Percentiles rank a stretch among this genome's conserved stretches.
These are phyloP conservation scores for Uronychia binucleata DNA, from an alignment of 73 alveolate species.

Conservation along the genomic window DNA sequence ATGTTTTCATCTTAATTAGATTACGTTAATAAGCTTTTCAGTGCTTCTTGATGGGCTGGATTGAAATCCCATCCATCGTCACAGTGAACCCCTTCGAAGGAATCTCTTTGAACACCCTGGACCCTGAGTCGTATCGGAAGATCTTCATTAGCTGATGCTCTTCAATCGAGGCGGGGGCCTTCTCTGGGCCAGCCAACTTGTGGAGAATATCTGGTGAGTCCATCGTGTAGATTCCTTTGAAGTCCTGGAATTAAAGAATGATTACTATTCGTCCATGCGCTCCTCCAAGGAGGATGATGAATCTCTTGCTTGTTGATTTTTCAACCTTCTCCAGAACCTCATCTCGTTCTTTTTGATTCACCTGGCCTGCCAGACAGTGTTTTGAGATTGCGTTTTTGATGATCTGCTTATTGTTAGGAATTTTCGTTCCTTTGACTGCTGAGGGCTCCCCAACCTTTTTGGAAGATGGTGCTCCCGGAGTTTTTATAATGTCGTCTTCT, in stretches of 20 bases:
- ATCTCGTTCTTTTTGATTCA: slow-evolving; percentile 51
- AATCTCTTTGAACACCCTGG: slow-evolving; percentile 11
- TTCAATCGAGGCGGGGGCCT: background rate
- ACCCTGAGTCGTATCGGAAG: slow-evolving; percentile 19
- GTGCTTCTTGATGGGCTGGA: background rate
- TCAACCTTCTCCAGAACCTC: slow-evolving; percentile 37
- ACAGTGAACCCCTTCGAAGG: background rate
- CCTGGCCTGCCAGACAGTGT: slow-evolving; percentile 75
- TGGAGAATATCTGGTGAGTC: background rate
- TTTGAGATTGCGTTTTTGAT: slow-evolving; percentile 65
- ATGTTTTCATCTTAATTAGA: too few relatives aligned
- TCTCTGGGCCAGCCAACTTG: background rate
- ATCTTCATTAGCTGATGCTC: background rate
- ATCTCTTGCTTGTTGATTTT: slow-evolving; percentile 29
- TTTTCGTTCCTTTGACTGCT: slow-evolving; percentile 24
- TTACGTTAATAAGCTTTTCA: too few relatives aligned
- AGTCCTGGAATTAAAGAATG: slow-evolving; percentile 40
- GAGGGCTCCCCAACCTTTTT: background rate
- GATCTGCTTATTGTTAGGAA: slow-evolving; percentile 60
- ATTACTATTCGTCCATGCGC: slow-evolving; percentile 39
- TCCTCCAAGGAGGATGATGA: slow-evolving; percentile 23
- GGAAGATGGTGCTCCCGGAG: background rate
- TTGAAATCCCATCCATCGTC: background rate
- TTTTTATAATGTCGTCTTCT: background rate
- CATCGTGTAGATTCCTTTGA: slow-evolving; percentile 43